Conservation (phyloP, 257 asterid species). For the Cynanchum wilfordii region DNA sequence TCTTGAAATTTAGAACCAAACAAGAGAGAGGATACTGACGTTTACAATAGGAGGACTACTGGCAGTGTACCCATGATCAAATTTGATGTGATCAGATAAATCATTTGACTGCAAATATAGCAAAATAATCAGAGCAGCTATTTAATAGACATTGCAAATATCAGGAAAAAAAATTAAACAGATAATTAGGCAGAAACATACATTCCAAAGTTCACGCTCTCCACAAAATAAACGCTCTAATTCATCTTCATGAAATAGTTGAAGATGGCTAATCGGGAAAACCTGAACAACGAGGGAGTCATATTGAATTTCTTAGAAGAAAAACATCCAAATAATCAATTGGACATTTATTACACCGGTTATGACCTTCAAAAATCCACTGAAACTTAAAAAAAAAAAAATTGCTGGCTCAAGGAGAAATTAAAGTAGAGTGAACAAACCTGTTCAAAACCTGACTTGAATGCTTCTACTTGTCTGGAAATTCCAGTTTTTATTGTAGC, state of each 20-base stretch:
- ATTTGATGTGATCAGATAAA: conserved; percentile 81
- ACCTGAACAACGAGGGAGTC: conserved; percentile 45
- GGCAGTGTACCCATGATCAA: conserved; percentile 91
- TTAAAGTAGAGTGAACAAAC: conserved; percentile 25
- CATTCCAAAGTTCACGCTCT: conserved; percentile 77
- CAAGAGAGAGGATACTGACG: conserved; percentile 37
- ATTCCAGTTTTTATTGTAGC: conserved; percentile 80
- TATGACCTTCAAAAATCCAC: neutral
- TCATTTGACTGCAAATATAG: conserved; percentile 52
- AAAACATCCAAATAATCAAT: neutral
- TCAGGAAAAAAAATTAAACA: neutral
- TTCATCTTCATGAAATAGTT: conserved; percentile 77
- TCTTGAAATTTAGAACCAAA: neutral
- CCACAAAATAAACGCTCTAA: conserved; percentile 85
- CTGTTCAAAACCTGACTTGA: conserved; percentile 90
- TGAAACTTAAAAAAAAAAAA: neutral
- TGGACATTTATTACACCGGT: neutral
- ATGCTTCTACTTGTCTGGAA: conserved; percentile 80
- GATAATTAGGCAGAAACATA: conserved; percentile 29
- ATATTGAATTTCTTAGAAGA: neutral
- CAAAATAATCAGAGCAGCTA: conserved; percentile 5
- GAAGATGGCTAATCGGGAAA: conserved; percentile 69
- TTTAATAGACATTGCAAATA: neutral
- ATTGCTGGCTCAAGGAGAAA: neutral
- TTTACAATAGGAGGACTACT: conserved; percentile 72